Conservation (phyloP, 805 yeast genomes). For the Alloascoidea hylecoeti region DNA sequence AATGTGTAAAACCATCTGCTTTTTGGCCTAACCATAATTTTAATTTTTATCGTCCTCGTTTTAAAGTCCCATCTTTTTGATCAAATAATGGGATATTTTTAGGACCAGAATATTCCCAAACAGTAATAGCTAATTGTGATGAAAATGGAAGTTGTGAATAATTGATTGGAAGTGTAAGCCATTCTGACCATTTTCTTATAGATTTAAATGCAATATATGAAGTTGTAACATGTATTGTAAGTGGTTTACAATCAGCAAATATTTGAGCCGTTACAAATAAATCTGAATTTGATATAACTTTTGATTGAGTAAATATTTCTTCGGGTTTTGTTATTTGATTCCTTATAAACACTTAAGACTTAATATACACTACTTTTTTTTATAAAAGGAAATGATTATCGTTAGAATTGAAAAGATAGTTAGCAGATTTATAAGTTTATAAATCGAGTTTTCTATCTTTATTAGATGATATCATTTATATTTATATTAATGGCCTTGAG, state of each 20-base stretch:
- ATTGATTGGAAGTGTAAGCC: constrained; percentile 59
- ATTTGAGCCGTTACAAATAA: constrained; percentile 31
- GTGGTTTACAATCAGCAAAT: constrained; percentile 26
- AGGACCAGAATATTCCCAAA: constrained; percentile 58
- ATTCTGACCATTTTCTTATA: constrained; percentile 42
- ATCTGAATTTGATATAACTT: constrained; percentile 21
- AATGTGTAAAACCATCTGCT: constrained; percentile 15
- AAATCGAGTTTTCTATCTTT: no score
- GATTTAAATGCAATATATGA: constrained; percentile 30
- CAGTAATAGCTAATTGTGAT: constrained; percentile 40
- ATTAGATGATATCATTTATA: no score
- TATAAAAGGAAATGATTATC: no score
- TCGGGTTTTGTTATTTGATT: no score
- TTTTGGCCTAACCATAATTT: constrained; percentile 24
- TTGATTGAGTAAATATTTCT: no score
- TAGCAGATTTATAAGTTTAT: no score
- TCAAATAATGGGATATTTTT: constrained; percentile 44
- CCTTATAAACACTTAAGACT: no score
- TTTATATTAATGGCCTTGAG: no score
- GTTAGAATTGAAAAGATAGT: no score
- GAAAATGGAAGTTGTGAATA: constrained; percentile 58
- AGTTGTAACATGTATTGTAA: constrained; percentile 34
- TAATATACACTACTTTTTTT: no score
- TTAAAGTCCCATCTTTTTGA: constrained; percentile 36
- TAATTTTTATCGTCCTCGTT: constrained; percentile 58